Conservation (phyloP, 176 grass and related monocot species). For the Panicum miliaceum region DNA sequence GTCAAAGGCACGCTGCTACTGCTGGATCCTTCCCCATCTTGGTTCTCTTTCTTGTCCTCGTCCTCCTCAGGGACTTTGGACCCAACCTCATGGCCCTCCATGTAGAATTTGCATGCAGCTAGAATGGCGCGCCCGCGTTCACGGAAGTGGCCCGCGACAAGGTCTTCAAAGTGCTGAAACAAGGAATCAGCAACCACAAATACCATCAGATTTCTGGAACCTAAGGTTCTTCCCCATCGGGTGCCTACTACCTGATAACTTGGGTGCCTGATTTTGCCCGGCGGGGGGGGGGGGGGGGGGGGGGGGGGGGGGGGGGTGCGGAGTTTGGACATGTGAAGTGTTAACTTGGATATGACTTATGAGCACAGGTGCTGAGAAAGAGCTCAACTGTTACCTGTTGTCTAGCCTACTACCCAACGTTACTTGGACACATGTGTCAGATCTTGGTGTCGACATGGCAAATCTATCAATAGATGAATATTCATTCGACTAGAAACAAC, state of each 20-base stretch:
- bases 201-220: conserved; percentile 2
- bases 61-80: conserved; percentile 54
- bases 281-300: too few relatives aligned
- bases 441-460: neutral
- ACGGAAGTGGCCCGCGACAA: conserved; percentile 74
- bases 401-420: neutral
- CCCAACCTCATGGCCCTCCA: conserved; percentile 67
- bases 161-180: conserved; percentile 89
- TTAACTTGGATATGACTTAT: too few relatives aligned
- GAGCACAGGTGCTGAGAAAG: neutral
- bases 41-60: conserved; percentile 35
- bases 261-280: too few relatives aligned
- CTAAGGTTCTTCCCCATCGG: too few relatives aligned
- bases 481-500: neutral
- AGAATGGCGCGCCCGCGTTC: conserved; percentile 61
- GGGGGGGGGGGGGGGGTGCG: too few relatives aligned
- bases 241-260: too few relatives aligned
- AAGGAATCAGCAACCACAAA: conserved; percentile 32
- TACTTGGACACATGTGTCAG: neutral
- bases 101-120: conserved; percentile 76
- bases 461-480: neutral
- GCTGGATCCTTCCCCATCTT: conserved; percentile 28
- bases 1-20: conserved; percentile 27
- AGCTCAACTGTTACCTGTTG: too few relatives aligned
- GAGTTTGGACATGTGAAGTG: neutral